Conservation (phyloP, 1,139 yeast genomes). For the Scheffersomyces segobiensis region DNA sequence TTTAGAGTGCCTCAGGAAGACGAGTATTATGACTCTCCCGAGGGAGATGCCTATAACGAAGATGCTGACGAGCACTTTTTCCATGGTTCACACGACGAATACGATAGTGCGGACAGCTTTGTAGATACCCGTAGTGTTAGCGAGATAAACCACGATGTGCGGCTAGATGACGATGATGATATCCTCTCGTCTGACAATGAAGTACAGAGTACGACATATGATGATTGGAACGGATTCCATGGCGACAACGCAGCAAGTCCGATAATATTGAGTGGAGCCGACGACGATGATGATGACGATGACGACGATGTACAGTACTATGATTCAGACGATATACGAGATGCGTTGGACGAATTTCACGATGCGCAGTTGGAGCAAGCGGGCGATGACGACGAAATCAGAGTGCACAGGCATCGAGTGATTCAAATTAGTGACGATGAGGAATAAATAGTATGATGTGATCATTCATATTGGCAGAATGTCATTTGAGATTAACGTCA, state of each 20-base stretch:
- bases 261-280: constrained; percentile 7
- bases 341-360: constrained; percentile 18
- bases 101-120: constrained; percentile 26
- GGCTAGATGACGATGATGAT: constrained; percentile 8
- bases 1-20: constrained; percentile 27
- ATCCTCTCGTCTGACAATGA: constrained; percentile 7
- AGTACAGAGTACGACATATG: neutral
- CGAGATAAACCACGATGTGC: constrained; percentile 13
- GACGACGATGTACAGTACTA: constrained; percentile 11
- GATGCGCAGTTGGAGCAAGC: constrained; percentile 14
- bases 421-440: constrained; percentile 16
- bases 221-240: constrained; percentile 15
- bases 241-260: constrained; percentile 7
- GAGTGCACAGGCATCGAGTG: constrained; percentile 2
- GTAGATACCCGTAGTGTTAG: constrained; percentile 19
- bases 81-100: constrained; percentile 11
- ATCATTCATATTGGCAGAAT: neutral
- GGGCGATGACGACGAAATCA: constrained; percentile 4
- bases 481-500: neutral
- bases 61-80: constrained; percentile 7
- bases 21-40: constrained; percentile 30
- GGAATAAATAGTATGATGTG: neutral
- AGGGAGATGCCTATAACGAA: constrained; percentile 23
- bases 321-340: constrained; percentile 13
- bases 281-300: constrained; percentile 13